Conservation (phyloP, 768 basidiomycete genomes). For the Pleurotus cornucopiae region DNA sequence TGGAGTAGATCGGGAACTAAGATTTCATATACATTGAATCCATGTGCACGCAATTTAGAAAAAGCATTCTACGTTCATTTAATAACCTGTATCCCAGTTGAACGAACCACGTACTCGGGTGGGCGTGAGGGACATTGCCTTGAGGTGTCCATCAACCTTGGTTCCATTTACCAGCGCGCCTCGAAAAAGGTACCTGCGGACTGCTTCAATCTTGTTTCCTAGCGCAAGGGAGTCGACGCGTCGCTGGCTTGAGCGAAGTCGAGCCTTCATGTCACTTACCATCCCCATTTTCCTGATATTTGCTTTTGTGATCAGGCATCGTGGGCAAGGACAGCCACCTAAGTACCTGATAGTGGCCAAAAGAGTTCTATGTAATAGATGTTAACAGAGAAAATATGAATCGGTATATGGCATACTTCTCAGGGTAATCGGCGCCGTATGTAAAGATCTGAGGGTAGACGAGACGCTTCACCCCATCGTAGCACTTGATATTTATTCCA, state of each 20-base stretch:
- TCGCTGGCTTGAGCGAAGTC: neutral
- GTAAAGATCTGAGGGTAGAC: neutral
- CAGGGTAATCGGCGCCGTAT: constrained; percentile 7
- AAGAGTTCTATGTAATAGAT: constrained; percentile 21
- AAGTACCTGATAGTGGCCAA: constrained; percentile 28
- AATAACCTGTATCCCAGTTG: too few species aligned
- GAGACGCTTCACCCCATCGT: constrained; percentile 1
- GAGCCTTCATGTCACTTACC: constrained; percentile 13
- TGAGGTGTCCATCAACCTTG: neutral
- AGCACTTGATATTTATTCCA: constrained; percentile 6
- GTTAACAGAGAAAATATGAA: neutral
- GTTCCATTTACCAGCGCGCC: neutral
- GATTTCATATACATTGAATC: constrained; percentile 18
- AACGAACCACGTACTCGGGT: neutral
- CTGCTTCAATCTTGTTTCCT: neutral
- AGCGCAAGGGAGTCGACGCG: constrained; percentile 9
- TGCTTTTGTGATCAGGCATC: constrained; percentile 26
- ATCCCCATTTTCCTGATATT: constrained; percentile 22
- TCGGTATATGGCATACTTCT: constrained; percentile 25
- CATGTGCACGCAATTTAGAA: constrained; percentile 12
- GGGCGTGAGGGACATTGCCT: constrained; percentile 3
- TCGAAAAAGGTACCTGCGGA: constrained; percentile 5
- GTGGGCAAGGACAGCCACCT: constrained; percentile 31
- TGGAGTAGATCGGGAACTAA: constrained; percentile 26
- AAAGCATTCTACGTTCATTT: constrained; percentile 20